Base-by-base conservation (phyloP, 2,329 filamentous ascomycete species). In the Fusarium sp. region DNA sequence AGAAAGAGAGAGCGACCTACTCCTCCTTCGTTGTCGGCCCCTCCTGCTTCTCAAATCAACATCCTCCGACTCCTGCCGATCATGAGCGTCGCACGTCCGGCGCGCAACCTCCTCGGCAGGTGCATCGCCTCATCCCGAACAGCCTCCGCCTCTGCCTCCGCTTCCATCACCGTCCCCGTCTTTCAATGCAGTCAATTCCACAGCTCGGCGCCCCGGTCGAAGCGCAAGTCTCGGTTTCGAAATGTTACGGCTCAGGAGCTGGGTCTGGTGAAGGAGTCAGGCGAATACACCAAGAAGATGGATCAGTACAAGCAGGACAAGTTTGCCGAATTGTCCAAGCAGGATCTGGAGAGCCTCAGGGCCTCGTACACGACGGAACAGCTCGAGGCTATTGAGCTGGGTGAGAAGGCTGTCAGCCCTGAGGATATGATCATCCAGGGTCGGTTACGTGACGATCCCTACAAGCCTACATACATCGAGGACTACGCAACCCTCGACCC, bases 401-500 rank as follows among this genome's bases (percentile, higher is more conserved):
- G 91, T 73, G 94, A 97, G 80, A 82, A 86, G 64, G 88, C 91
- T 70, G 89, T 97, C 77, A 86, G 91, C 75, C 82, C 90, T 11
- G 83, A 89, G 69, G 93, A 98, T 79, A 77, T 97, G 76, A 84
- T 90, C 41, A 83, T 88, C 33, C 91, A 96, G 80, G 92, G 90
- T 68, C 85, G 88, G 43, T 79, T 92, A 71, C 89, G 93, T 64
- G 85, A 83, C 55, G 94, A 97, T 76, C 86, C 89, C 10, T 92
- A 92, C 83, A 83, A 84, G 53, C 82, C 94, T 49, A 83, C 87
- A 64, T 96, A 97, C 78, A 81, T 95, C 56, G 94, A 97, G 77
- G 93, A 97, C 78, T 91, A 97, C 75, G 88, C 91, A 62, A 86
- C 86, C 58, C 86, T 95, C 67, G 88, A 93, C 75, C 92, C 93